Conservation (phyloP, 441 rosid genomes). For the Pelargonium myrrhifolium region DNA sequence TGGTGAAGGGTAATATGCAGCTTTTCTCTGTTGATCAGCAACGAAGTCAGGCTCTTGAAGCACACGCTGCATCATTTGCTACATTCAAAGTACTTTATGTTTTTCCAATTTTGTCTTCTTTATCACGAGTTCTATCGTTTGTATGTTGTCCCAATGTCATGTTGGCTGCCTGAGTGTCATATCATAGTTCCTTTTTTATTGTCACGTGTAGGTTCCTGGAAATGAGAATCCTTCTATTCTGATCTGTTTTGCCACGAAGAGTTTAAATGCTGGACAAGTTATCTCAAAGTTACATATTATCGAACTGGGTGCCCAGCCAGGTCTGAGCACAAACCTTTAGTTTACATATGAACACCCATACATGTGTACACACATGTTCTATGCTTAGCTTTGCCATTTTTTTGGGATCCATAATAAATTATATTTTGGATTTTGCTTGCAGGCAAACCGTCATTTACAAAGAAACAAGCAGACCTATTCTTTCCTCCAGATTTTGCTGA, state of each 20-base stretch:
- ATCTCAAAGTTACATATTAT: slow-evolving; percentile 91
- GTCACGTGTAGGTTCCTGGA: slow-evolving; percentile 64
- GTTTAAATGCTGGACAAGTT: slow-evolving; percentile 84
- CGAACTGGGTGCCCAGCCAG: slow-evolving; percentile 99
- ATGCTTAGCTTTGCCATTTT: neutral
- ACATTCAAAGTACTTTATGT: slow-evolving; percentile 55
- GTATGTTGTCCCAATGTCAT: too few relatives aligned
- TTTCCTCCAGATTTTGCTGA: slow-evolving; percentile 99
- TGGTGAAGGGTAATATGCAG: slow-evolving; percentile 98
- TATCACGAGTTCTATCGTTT: too few relatives aligned
- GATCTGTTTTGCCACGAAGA: slow-evolving; percentile 84
- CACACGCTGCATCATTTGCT: slow-evolving; percentile 97
- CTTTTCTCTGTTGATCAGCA: slow-evolving; percentile 97
- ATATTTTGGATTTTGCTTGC: too few relatives aligned
- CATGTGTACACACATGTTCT: neutral
- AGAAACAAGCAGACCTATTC: slow-evolving; percentile 49
- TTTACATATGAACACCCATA: neutral
- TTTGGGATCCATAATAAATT: neutral
- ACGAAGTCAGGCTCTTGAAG: slow-evolving; percentile 99
- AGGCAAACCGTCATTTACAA: too few relatives aligned
- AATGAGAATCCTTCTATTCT: slow-evolving; percentile 91
- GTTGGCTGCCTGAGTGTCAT: too few relatives aligned
- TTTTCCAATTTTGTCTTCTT: neutral
- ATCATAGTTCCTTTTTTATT: neutral
- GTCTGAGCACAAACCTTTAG: slow-evolving; percentile 21